These are phyloP conservation scores for Coelastrella sp. DNA, from an alignment of 139 green algal species.

Conservation along the genomic window DNA sequence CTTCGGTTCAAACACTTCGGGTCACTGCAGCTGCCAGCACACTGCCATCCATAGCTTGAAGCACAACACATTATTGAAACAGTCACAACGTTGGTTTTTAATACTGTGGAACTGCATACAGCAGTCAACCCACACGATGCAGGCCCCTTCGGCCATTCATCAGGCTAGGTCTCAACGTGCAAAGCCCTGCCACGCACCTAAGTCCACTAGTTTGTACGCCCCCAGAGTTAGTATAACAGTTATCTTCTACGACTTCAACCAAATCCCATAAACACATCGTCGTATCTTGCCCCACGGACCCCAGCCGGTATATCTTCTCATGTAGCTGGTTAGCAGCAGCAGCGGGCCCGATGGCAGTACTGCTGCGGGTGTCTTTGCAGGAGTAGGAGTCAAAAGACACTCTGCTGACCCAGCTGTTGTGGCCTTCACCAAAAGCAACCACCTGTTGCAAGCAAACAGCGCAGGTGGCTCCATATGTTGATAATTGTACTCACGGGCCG, in stretches of 20 bases:
- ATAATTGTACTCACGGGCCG: no score
- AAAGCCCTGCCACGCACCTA: constrained; percentile 41
- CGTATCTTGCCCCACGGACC: constrained; percentile 86
- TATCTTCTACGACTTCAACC: constrained; percentile 61
- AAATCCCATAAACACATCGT: constrained; percentile 91
- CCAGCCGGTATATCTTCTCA: constrained; percentile 77
- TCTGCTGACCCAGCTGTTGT: constrained; percentile 84
- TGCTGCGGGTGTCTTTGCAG: constrained; percentile 3
- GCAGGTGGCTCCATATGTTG: not conserved
- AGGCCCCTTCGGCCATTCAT: not conserved
- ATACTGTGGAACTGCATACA: not conserved
- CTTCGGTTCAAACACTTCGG: no score
- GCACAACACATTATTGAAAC: no score
- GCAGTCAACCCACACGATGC: not conserved
- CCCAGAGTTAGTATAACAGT: not conserved
- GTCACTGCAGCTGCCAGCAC: no score
- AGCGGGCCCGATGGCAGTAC: constrained; percentile 3
- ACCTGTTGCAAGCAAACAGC: constrained; percentile 30
- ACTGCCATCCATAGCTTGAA: no score
- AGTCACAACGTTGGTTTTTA: no score
- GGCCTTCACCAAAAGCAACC: constrained; percentile 85
- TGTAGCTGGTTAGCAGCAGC: constrained; percentile 21
- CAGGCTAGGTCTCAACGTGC: not conserved
- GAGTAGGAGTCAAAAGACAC: constrained; percentile 83
- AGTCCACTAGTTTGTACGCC: constrained; percentile 47